Base-by-base conservation (phyloP, 2,329 filamentous ascomycete genomes). In the Penicillium janthinellum region DNA sequence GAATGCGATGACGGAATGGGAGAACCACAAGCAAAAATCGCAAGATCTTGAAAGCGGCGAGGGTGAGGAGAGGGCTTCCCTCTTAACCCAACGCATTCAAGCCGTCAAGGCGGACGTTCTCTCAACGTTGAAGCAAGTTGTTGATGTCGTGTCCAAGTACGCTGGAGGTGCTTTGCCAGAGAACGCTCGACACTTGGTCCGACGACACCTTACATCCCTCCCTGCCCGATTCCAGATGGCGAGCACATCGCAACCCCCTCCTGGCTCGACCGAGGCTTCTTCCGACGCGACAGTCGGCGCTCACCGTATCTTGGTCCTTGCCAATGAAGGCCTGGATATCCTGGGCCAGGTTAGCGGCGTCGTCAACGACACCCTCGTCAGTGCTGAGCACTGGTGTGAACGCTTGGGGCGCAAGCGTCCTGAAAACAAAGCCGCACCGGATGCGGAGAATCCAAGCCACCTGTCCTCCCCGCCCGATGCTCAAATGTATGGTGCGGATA, bases 291-390 rank as follows among this genome's bases (percentile, higher is more conserved):
- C 82, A 11, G 76, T 81, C 15, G 80, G 79, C 54, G 92, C 91
- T 0, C 89, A 92, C 67, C 84, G 90, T 42, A 92, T 96, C 57
- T 79, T 98, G 12, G 87, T 95, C 1, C 86, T 98, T 54, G 94
- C 94, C 6, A 90, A 90, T 70, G 94, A 98, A 73, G 92, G 93
- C 0, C 81, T 98, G 14, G 92, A 97, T 67, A 96, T 98, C 89
- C 92, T 98, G 83, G 85, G 87, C 0, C 92, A 97, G 74, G 92
- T 99, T 52, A 95, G 88, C 42, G 87, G 88, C 5, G 91, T 97
- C 1, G 84, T 98, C 8, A 91, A 96, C 67, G 90, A 92, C 55
- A 98, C 95, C 0, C 90, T 98, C 55, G 85, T 90, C 57, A 95
- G 90, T 68, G 95, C 95, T 0, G 94, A 98, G 76, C 87, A 89